phyloP scores from a whole-genome alignment of 1,284 basidiomycete species.

The Acaromyces ingoldii region DNA sequence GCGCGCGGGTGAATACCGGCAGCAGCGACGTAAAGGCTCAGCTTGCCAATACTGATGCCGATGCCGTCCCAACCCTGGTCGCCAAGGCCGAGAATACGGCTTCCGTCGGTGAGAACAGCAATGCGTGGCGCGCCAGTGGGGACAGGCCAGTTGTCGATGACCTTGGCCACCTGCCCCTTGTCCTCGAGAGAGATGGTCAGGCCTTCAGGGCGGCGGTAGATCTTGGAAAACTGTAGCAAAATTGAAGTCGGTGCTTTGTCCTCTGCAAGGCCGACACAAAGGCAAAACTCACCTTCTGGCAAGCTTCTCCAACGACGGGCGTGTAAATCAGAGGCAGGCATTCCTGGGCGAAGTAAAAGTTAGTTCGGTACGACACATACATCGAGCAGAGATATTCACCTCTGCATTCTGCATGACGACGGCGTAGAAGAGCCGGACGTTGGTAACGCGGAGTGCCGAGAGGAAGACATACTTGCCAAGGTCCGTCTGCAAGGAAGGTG shows the following conservation, averaged over 20 bases:
- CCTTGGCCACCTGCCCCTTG: conserved; percentile 68
- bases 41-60: conserved; percentile 88
- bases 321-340: conserved; percentile 71
- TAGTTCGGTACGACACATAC: conserved; percentile 13
- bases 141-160: conserved; percentile 72
- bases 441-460: conserved; percentile 65
- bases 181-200: conserved; percentile 56
- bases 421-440: conserved; percentile 68
- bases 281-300: conserved; percentile 63
- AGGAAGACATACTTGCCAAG: conserved; percentile 81
- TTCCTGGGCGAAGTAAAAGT: not conserved
- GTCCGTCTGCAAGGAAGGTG: conserved; percentile 46
- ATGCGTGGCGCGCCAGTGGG: conserved; percentile 47
- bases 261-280: too few relatives aligned
- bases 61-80: conserved; percentile 68
- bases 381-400: too few relatives aligned
- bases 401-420: conserved; percentile 60
- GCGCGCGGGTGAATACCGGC: conserved; percentile 80
- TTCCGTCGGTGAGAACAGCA: conserved; percentile 66
- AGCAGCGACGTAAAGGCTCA: conserved; percentile 84
- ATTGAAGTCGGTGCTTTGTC: too few relatives aligned
- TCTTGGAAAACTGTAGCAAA: conserved; percentile 57
- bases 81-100: conserved; percentile 84
- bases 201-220: conserved; percentile 71
- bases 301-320: conserved; percentile 84